Percentiles rank a stretch among this genome's conserved stretches.
These are phyloP conservation scores for Tephrocybe sp. DNA, from an alignment of 768 basidiomycete species.

Conservation along the genomic window DNA sequence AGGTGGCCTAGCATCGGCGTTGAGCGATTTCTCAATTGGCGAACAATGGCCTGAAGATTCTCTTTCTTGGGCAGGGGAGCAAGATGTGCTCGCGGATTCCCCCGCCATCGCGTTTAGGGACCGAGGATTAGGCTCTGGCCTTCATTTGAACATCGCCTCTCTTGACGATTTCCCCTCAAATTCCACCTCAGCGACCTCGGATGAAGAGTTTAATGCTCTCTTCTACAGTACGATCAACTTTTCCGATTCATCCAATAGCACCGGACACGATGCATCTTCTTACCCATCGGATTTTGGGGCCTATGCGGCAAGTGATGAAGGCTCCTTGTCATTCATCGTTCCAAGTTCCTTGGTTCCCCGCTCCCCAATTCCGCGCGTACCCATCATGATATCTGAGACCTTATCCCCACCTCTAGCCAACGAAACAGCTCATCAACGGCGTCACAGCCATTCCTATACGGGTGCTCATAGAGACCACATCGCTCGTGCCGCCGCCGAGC, in stretches of 20 bases:
- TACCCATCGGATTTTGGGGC: neutral
- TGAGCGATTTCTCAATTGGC: conserved; percentile 1
- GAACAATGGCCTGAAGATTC: conserved; percentile 1
- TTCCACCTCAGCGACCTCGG: neutral
- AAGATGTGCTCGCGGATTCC: neutral
- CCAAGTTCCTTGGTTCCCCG: neutral
- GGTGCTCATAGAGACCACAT: neutral
- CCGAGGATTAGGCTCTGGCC: neutral
- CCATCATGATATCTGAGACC: neutral
- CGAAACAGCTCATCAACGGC: neutral
- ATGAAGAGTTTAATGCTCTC: neutral
- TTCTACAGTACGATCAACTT: conserved; percentile 4
- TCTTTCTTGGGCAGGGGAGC: neutral
- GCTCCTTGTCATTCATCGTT: neutral
- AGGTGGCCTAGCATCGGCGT: neutral
- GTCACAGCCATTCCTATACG: neutral
- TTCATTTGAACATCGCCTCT: conserved; percentile 1
- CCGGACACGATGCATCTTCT: neutral
- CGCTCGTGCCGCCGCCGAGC: neutral
- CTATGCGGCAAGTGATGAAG: neutral
- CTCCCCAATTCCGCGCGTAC: neutral
- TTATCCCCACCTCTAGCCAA: neutral
- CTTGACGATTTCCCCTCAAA: neutral
- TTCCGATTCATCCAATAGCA: neutral
- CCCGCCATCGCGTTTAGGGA: neutral